These are phyloP conservation scores for Juncus inflexus DNA, from an alignment of 176 grass and related monocot species.

Conservation along the genomic window DNA sequence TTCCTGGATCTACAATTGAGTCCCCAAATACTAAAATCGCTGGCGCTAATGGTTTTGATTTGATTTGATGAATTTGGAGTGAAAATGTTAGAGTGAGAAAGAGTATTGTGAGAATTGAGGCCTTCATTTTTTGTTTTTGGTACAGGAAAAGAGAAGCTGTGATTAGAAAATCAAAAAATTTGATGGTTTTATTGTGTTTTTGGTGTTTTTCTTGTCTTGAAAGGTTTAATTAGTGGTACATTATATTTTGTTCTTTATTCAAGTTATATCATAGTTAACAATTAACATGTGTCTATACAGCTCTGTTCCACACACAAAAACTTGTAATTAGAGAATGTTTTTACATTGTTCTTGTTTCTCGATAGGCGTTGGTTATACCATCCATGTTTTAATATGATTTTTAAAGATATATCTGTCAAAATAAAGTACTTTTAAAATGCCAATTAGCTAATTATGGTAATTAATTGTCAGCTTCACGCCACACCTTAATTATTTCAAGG, in stretches of 20 bases:
- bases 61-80: constrained; percentile 20
- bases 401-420: too few relatives aligned
- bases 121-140: constrained; percentile 1
- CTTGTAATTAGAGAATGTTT: neutral
- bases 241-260: constrained; percentile 14
- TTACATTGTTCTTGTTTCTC: neutral
- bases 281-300: neutral
- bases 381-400: too few relatives aligned
- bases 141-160: neutral
- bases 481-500: neutral
- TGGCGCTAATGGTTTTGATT: constrained; percentile 24
- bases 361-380: neutral
- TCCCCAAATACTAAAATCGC: constrained; percentile 66
- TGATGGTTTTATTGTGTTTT: constrained; percentile 25
- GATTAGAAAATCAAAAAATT: neutral
- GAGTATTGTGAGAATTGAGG: constrained; percentile 1
- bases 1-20: constrained; percentile 72
- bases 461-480: too few relatives aligned
- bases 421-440: too few relatives aligned
- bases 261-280: neutral
- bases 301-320: neutral
- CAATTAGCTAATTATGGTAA: too few relatives aligned
- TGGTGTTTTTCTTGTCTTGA: constrained; percentile 8
- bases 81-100: constrained; percentile 1
- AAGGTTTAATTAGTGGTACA: neutral